phyloP scores from a whole-genome alignment of 2,329 filamentous ascomycete species.

The Cladosporium sphaerospermum region DNA sequence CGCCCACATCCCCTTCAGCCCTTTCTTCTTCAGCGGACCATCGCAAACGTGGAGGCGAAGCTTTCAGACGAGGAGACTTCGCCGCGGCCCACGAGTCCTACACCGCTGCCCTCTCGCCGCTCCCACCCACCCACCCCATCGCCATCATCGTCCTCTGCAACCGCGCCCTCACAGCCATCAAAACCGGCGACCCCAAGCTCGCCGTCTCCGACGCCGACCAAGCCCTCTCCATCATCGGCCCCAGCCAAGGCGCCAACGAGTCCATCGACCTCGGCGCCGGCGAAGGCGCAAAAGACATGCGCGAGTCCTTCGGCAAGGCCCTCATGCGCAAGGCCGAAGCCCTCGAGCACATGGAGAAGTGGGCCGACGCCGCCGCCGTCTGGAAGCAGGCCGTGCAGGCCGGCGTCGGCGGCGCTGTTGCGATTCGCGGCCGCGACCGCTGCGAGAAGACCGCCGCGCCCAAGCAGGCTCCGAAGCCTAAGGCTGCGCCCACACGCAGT shows the following conservation, averaged over 20 bases:
- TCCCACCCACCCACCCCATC: constrained; percentile 75
- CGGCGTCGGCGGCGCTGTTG: constrained; percentile 77
- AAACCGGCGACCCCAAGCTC: constrained; percentile 84
- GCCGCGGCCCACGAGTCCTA: constrained; percentile 79
- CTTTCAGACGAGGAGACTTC: constrained; percentile 93
- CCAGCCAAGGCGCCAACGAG: constrained; percentile 72
- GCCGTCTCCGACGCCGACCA: constrained; percentile 79
- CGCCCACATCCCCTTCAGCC: constrained; percentile 60
- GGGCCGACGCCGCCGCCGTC: constrained; percentile 71
- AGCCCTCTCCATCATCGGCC: constrained; percentile 73
- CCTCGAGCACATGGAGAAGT: constrained; percentile 90
- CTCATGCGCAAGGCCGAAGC: constrained; percentile 92
- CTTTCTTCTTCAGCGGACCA: constrained; percentile 71
- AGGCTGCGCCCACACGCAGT: constrained; percentile 9
- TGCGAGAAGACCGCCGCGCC: constrained; percentile 74
- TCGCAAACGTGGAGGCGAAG: constrained; percentile 72
- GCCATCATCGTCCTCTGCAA: constrained; percentile 88
- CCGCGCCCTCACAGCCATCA: constrained; percentile 80
- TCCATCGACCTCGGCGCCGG: constrained; percentile 60
- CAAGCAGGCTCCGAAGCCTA: constrained; percentile 38
- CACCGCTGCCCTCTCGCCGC: constrained; percentile 63
- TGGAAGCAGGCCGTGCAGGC: constrained; percentile 81
- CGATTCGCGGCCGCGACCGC: constrained; percentile 76
- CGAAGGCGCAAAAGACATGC: constrained; percentile 70
- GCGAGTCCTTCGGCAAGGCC: constrained; percentile 87